phyloP scores from a whole-genome alignment of 257 asterid species.

The Euphrasia confusa region DNA sequence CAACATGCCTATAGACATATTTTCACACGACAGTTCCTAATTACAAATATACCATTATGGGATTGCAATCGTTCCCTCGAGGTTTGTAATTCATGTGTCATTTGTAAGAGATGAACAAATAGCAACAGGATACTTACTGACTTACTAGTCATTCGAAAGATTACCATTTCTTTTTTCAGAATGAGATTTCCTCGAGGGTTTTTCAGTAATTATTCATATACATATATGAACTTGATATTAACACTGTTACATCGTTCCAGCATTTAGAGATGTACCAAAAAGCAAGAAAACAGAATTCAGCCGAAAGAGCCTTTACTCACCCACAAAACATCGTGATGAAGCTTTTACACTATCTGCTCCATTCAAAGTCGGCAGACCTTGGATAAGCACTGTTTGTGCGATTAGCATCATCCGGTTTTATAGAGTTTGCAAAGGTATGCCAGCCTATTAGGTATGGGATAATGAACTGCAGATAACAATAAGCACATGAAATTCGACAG shows the following conservation, averaged over 20 bases:
- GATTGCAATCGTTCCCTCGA: background rate
- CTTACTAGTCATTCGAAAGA: too few relatives aligned
- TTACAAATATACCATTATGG: background rate
- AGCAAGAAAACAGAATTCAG: background rate
- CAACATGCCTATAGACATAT: background rate
- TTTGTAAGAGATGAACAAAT: background rate
- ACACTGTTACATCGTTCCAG: background rate
- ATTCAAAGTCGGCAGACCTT: conserved; percentile 65
- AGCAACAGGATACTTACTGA: background rate
- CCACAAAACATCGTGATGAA: conserved; percentile 21
- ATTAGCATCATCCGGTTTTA: conserved; percentile 61
- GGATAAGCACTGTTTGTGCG: conserved; percentile 47
- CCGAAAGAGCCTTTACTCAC: conserved; percentile 21
- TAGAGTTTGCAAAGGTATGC: conserved; percentile 71
- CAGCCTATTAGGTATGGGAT: conserved; percentile 87
- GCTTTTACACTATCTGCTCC: conserved; percentile 57
- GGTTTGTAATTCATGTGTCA: background rate
- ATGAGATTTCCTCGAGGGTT: too few relatives aligned
- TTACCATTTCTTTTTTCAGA: too few relatives aligned
- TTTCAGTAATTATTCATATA: background rate
- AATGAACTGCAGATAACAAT: conserved; percentile 53
- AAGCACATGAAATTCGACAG: conserved; percentile 18
- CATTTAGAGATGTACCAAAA: background rate
- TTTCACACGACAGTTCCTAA: too few relatives aligned
- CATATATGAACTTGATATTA: too few relatives aligned